Conservation (phyloP, 495 filamentous ascomycete species). For the Neurospora pannonica region DNA sequence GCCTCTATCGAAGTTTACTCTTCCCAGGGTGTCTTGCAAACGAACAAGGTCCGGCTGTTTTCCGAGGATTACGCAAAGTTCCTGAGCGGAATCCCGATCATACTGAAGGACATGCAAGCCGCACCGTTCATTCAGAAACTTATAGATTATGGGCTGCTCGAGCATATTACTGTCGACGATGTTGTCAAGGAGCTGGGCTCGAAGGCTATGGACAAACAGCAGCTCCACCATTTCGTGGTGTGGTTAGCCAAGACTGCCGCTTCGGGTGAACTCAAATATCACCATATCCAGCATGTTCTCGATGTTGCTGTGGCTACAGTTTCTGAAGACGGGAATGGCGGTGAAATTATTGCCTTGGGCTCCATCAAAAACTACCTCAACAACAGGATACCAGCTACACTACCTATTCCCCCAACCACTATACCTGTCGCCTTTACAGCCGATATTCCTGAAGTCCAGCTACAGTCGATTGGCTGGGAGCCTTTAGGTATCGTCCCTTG, state of each 20-base stretch:
- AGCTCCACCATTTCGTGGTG: constrained; percentile 69
- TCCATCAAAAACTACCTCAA: constrained; percentile 65
- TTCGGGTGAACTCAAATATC: constrained; percentile 55
- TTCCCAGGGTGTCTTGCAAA: constrained; percentile 72
- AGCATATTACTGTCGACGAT: constrained; percentile 76
- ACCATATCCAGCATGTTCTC: constrained; percentile 55
- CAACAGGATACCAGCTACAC: constrained; percentile 64
- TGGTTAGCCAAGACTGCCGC: constrained; percentile 67
- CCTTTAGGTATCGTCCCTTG: constrained; percentile 74
- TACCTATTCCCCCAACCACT: constrained; percentile 74
- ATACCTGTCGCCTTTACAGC: constrained; percentile 70
- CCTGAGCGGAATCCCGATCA: constrained; percentile 78
- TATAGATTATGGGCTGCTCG: constrained; percentile 68
- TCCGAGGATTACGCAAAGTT: constrained; percentile 75
- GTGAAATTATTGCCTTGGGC: constrained; percentile 65
- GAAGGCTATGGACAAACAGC: constrained; percentile 63
- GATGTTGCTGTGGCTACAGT: constrained; percentile 73
- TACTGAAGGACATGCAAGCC: constrained; percentile 64
- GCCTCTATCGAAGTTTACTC: constrained; percentile 79
- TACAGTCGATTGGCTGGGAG: constrained; percentile 74
- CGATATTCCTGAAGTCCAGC: constrained; percentile 44
- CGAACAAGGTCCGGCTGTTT: constrained; percentile 65
- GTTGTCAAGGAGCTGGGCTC: constrained; percentile 69
- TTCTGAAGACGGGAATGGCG: constrained; percentile 47
- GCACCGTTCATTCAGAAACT: constrained; percentile 67